Base-by-base conservation (phyloP, 495 filamentous ascomycete genomes). In the Aspergillus mulundensis region DNA sequence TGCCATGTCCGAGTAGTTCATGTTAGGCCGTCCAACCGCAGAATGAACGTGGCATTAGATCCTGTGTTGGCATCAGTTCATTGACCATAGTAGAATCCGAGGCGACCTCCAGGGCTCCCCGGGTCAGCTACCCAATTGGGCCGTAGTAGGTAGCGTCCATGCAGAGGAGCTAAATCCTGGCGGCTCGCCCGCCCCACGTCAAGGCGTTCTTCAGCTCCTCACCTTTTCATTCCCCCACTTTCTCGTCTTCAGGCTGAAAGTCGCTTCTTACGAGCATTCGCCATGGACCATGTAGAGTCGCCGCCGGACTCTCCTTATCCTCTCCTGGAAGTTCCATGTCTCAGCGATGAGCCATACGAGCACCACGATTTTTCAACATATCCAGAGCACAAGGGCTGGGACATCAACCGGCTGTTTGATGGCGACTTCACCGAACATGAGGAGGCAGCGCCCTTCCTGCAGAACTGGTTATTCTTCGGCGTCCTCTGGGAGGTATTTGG, bases 401-500 rank as follows among this genome's bases (percentile, higher is more conserved):
- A 52, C 39, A 43, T 41, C 5, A 16, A 7, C 38, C 36, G 24
- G 38, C 38, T 52, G 3, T 12, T 42, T 6, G 23, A 0, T 18
- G 50, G 50, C 16, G 50, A 52, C 24, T 52, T 52, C 38, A 42
- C 50, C 19, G 14, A 43, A 11, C 50, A 42, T 18, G 15, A 52
- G 1, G n/a, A 41, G 1, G 25, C 50, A 14, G 36, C 50, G 7
- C 36, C 38, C 7, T 52, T 52, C n/a, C 23, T 52, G 1, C 50
- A 52, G 38, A 52, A 52, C n/a, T 52, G 50, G 50, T 12, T 52
- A 11, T 41, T 41, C 20, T 52, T 52, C 16, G 50, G 50, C 8
- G 50, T 52, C 8, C 50, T 52, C 8, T 52, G 50, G 50, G 50
- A 52, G 16, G 50, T 52, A 18, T 52, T 52, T 23, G 23, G 39